These are phyloP conservation scores for Cladophialophora bantiana DNA, from an alignment of 2,329 filamentous ascomycete genomes.

Conservation along the genomic window DNA sequence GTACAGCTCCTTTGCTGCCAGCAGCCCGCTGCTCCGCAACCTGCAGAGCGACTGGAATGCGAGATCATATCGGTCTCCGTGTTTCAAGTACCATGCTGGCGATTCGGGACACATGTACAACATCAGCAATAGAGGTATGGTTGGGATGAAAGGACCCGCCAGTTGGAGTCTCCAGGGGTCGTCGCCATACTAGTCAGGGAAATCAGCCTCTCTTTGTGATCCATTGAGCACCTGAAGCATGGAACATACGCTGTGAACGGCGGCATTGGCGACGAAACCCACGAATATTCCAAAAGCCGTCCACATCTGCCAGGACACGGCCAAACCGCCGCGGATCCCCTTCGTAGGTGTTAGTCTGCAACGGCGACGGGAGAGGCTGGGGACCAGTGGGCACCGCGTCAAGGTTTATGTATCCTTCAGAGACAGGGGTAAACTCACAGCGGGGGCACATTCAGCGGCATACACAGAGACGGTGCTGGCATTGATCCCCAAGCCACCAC, in stretches of 20 bases:
- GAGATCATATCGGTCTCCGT: slow-evolving; percentile 59
- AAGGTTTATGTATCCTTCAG: neutral
- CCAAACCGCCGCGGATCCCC: slow-evolving; percentile 57
- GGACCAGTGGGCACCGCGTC: neutral
- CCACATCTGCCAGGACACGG: slow-evolving; percentile 63
- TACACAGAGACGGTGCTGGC: slow-evolving; percentile 57
- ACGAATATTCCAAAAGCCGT: slow-evolving; percentile 68
- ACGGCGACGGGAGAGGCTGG: neutral
- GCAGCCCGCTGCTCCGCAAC: slow-evolving; percentile 65
- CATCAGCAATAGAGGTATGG: slow-evolving; percentile 64
- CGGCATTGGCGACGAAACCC: slow-evolving; percentile 70
- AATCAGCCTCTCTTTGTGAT: neutral
- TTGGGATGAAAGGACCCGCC: slow-evolving; percentile 69
- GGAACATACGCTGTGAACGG: slow-evolving; percentile 62
- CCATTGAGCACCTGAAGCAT: neutral
- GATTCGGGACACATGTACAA: slow-evolving; percentile 70
- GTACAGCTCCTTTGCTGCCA: slow-evolving; percentile 64
- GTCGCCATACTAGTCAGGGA: slow-evolving; percentile 45
- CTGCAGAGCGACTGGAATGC: slow-evolving; percentile 66
- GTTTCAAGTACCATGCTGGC: slow-evolving; percentile 72
- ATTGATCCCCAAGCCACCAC: slow-evolving; percentile 46
- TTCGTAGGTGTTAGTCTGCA: neutral
- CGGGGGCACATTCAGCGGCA: slow-evolving; percentile 57
- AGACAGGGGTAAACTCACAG: slow-evolving; percentile 37
- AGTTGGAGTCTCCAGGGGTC: slow-evolving; percentile 70